Evolutionary conservation across 108 stramenopile species (phyloP), one percentile per base, ranked within the genome.

Genomic region (Nitzschia palea): DNA sequence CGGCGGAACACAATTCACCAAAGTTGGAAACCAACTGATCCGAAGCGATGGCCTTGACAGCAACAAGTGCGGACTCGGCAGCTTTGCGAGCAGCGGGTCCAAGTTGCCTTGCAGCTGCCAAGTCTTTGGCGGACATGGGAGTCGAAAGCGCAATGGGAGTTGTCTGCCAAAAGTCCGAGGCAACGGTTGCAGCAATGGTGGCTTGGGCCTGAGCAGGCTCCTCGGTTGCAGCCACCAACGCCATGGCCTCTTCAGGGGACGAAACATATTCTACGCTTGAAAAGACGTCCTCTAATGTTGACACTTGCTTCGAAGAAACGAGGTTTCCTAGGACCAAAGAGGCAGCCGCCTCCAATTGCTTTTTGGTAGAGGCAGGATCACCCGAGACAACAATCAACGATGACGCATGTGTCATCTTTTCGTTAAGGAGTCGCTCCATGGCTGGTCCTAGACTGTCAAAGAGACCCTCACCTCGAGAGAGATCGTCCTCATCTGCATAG

Each of bases 381-480:
- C 28, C 18, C 14, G 73, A 45, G 10, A 89, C 73, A 48, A 93
- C 86, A 22, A 93, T 75, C 35, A 89, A 56, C 29, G 81, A 68
- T 1, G 80, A 73, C 26, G 73, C 50, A 28, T 73, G 70, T 10
- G 34, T 37, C 12, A 60, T 27, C 10, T 23, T 29, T 33, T 68
- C 71, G 2, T 55, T 59, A 65, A 94, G 42, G 57, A 90, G 54
- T 10, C 80, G 74, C 65, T 94, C 89, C 51, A 94, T 75, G 15
- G 89, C 92, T 9, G 92, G 89, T 0, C 80, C 92, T 5, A 94
- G 67, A 4, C 61, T 80, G 45, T 91, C 81, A 31, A 87, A 86
- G 36, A 94, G 65, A 48, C 92, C 92, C 74, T 94, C 92, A 1
- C 89, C 89, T 2, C 89, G 74, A 14, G 67, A 61, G 4, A 89